These are phyloP conservation scores for Teratosphaeria gauchensis DNA, from an alignment of 2,329 filamentous ascomycete species.

Conservation along the genomic window DNA sequence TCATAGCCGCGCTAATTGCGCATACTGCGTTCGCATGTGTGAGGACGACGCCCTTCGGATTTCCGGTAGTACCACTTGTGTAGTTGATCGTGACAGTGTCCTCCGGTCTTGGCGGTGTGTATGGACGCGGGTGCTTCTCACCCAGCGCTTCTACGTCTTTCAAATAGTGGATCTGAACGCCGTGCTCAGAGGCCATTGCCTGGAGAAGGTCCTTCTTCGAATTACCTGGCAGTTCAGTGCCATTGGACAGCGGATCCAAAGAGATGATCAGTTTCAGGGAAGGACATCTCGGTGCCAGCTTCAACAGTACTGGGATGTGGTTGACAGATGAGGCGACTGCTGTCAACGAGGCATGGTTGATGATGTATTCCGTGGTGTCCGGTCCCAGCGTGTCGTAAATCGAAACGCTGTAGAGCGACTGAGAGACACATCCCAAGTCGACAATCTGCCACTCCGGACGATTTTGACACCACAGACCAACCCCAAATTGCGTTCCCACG, in stretches of 20 bases:
- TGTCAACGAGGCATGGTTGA: slow-evolving; percentile 73
- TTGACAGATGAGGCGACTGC: slow-evolving; percentile 70
- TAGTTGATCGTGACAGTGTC: slow-evolving; percentile 88
- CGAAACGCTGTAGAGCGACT: slow-evolving; percentile 80
- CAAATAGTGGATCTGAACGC: slow-evolving; percentile 71
- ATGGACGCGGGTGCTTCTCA: slow-evolving; percentile 55
- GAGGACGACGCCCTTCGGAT: slow-evolving; percentile 74
- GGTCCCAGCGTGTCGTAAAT: slow-evolving; percentile 94
- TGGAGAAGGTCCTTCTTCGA: slow-evolving; percentile 74
- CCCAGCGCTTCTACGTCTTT: slow-evolving; percentile 74
- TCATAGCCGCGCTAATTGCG: slow-evolving; percentile 53
- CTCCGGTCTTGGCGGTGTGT: slow-evolving; percentile 60
- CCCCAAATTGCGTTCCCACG: slow-evolving; percentile 55
- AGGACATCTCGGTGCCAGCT: slow-evolving; percentile 67
- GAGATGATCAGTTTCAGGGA: slow-evolving; percentile 79
- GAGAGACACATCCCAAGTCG: slow-evolving; percentile 78
- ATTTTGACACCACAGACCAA: slow-evolving; percentile 82
- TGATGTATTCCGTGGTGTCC: slow-evolving; percentile 86
- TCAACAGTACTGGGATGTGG: slow-evolving; percentile 72
- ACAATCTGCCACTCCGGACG: slow-evolving; percentile 82
- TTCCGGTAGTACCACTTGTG: slow-evolving; percentile 75
- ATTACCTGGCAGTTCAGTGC: slow-evolving; percentile 59
- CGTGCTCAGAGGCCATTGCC: slow-evolving; percentile 61
- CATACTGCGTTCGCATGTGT: slow-evolving; percentile 75
- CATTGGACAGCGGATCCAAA: slow-evolving; percentile 70